Evolutionary conservation across 257 asterid genomes (phyloP), one percentile per base, ranked within the genome.

Genomic region (Solanum peruvianum): DNA sequence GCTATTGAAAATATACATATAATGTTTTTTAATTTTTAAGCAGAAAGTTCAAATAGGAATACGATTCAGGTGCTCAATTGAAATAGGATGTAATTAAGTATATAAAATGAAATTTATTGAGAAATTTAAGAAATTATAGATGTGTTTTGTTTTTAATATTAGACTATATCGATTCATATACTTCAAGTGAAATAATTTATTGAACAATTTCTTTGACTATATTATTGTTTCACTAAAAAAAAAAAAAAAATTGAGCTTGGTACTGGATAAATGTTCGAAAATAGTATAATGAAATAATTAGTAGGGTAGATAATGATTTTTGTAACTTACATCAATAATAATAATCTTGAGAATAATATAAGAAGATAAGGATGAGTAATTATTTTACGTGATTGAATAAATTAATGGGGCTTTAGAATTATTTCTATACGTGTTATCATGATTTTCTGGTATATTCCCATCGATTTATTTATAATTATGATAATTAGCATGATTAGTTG

Each of bases 361-460:
- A 64, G n/a, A 47, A 78, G 64, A 78, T 78, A 27, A 6, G 80
- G 83, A 70, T 31, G 37, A 42, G 9, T 18, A 4, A 27, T 29
- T 80, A 58, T 27, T 10, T 47, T 25, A 27, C 18, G 5, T 45
- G 42, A 27, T 78, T 78, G 42, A 27, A 78, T 14, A 25, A 45
- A 47, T 45, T 16, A 78, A 78, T 78, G 84, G 84, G 67, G 66
- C 11, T 14, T 45, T 80, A 27, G 39, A 77, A 27, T 45, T 80
- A 80, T 80, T 80, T 80, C 37, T 3, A 80, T 49, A 49, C 20
- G 29, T 49, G 85, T 49, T 49, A 47, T 73, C 82, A 47, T 31
- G 62, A 80, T 33, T 52, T 80, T 49, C 42, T 47, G 85, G 85
- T 80, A 49, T 80, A 49, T 80, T 80, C 69, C 69, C 67, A 20